Base-by-base conservation (phyloP, 2,329 filamentous ascomycete genomes). In the Triangularia setosa region DNA sequence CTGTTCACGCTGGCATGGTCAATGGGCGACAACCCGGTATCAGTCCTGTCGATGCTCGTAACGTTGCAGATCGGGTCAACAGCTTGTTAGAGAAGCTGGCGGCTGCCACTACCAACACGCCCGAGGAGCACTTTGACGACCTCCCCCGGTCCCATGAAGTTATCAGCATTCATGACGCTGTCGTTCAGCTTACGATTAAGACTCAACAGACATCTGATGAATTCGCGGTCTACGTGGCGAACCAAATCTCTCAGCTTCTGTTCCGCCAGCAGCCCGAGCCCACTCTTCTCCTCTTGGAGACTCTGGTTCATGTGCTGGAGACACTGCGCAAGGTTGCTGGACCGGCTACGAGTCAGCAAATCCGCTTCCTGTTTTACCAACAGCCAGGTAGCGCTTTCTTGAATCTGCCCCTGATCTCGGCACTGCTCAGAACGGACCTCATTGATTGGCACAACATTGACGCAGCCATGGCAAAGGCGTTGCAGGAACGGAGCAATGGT, bases 391-490 rank as follows among this genome's bases (percentile, higher is more conserved):
- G 83, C 23, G 79, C 78, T 59, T 83, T 88, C 66, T 77, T 89
- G 9, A 84, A 83, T 68, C 75, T 88, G 21, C 82, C 84, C 18
- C 76, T 89, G 1, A 81, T 88, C 55, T 78, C 82, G 11, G 84
- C 85, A 3, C 75, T 90, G 48, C 78, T 86, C 53, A 81, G 81
- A 35, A 87, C 85, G 1, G 86, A 88, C 61, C 79, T 89, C 40
- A 72, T 90, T 7, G 86, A 89, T 69, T 86, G 87, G 81, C 80
- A 80, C 60, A 83, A 83, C 60, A 85, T 93, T 58, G 91, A 93
- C 71, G 81, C 85, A 23, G 88, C 90, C 60, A 84, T 93, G 69
- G 86, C 91, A 7, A 89, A 90, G 73, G 87, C 90, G 1, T 82
- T 98, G 21, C 81, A 86, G 62, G 83, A 89, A 63, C 87, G 87